Conservation (phyloP, 2,329 filamentous ascomycete species). For the Corynespora cassiicola region DNA sequence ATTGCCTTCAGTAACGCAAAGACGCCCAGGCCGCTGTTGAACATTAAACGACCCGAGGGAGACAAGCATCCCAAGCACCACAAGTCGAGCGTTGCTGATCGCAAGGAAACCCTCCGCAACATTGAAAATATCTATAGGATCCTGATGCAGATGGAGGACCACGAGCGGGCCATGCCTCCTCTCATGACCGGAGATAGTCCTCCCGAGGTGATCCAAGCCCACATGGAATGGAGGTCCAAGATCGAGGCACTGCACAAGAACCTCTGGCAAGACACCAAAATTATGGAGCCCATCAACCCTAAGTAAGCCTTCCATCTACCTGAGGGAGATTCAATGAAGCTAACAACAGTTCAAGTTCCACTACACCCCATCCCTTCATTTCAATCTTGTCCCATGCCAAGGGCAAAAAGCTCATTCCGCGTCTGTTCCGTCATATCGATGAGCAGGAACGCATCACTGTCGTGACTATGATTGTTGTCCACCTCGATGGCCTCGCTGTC, state of each 20-base stretch:
- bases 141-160: conserved; percentile 93
- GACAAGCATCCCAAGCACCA: conserved; percentile 53
- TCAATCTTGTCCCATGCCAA: conserved; percentile 93
- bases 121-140: conserved; percentile 89
- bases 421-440: conserved; percentile 91
- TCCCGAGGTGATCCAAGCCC: conserved; percentile 72
- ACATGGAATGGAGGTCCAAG: conserved; percentile 80
- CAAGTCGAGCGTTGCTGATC: conserved; percentile 67
- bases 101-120: conserved; percentile 82
- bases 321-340: not conserved
- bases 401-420: conserved; percentile 93
- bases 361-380: conserved; percentile 86
- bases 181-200: conserved; percentile 69
- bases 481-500: conserved; percentile 91
- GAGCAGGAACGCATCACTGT: conserved; percentile 94
- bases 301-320: conserved; percentile 45
- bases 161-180: conserved; percentile 80
- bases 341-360: too few relatives aligned
- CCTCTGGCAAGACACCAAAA: conserved; percentile 86
- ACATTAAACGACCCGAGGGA: conserved; percentile 85
- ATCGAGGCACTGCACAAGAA: conserved; percentile 75
- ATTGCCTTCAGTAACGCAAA: conserved; percentile 99
- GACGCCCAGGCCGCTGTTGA: conserved; percentile 91
- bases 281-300: conserved; percentile 84
- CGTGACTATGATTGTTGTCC: conserved; percentile 92